Evolutionary conservation across 2,329 filamentous ascomycete species (phyloP).

Genomic region (Arthroderma sp.): DNA sequence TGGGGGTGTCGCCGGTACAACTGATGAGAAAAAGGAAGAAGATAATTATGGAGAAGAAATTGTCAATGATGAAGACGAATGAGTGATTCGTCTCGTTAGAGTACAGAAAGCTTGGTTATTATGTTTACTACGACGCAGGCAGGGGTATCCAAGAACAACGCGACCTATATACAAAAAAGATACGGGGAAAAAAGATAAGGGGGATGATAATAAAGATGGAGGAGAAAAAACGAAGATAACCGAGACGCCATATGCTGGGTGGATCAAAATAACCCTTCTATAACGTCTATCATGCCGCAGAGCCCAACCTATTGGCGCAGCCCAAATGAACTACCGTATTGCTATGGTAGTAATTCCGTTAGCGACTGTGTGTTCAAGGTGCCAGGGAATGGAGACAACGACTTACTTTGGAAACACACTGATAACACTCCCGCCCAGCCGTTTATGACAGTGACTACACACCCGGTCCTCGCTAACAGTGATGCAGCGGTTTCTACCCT

Average conservation of each 20-base stretch:
- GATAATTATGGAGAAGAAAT: slow-evolving; percentile 75
- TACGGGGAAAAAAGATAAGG: slow-evolving; percentile 7
- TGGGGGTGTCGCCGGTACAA: slow-evolving; percentile 13
- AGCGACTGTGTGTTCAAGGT: slow-evolving; percentile 4
- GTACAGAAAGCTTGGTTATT: background rate
- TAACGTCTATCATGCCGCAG: slow-evolving; percentile 15
- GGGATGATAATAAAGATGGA: background rate
- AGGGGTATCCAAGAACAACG: slow-evolving; percentile 2
- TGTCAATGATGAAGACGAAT: slow-evolving; percentile 42
- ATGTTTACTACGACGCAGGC: background rate
- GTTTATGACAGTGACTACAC: slow-evolving; percentile 85
- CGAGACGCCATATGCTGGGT: background rate
- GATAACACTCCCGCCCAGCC: slow-evolving; percentile 81
- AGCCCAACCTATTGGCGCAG: slow-evolving; percentile 45
- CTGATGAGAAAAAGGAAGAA: slow-evolving; percentile 31
- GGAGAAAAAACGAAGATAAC: too few species aligned
- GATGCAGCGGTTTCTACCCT: slow-evolving; percentile 55
- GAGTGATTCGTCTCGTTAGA: slow-evolving; percentile 7
- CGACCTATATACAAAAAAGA: slow-evolving; percentile 9
- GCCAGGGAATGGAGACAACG: background rate
- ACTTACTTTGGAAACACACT: slow-evolving; percentile 74
- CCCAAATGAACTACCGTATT: slow-evolving; percentile 65
- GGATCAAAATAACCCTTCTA: slow-evolving; percentile 10
- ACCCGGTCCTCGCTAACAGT: slow-evolving; percentile 77
- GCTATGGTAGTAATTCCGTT: slow-evolving; percentile 19